phyloP scores from a whole-genome alignment of 176 grass and related monocot genomes.

The Bromus sterilis region DNA sequence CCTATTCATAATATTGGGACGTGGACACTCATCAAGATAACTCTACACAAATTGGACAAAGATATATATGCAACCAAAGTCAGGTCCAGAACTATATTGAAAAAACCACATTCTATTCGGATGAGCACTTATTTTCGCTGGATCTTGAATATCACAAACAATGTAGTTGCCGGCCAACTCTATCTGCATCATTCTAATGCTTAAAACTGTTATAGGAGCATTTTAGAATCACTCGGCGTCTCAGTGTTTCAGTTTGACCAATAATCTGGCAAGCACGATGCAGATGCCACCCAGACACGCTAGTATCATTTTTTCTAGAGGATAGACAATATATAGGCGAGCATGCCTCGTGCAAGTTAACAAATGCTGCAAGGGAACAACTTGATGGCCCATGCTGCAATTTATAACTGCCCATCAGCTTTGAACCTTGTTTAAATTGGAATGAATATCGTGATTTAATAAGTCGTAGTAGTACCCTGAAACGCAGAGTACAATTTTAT shows the following conservation, averaged over 20 bases:
- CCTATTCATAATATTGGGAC: background rate
- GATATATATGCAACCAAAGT: background rate
- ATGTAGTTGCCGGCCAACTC: background rate
- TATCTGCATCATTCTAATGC: background rate
- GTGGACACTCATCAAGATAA: background rate
- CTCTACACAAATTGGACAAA: background rate
- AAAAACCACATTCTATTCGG: background rate
- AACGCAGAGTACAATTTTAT: background rate
- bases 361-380: background rate
- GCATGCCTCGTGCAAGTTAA: background rate
- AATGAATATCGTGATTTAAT: background rate
- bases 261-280: background rate
- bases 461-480: background rate
- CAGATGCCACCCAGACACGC: background rate
- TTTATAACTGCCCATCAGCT: background rate
- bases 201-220: background rate
- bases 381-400: background rate
- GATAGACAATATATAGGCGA: background rate
- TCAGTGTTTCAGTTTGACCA: constrained; percentile 14
- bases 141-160: background rate
- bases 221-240: background rate
- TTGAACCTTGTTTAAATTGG: background rate
- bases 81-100: background rate
- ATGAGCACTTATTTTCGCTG: background rate
- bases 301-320: background rate